Conservation (phyloP, 176 grass and related monocot genomes). For the Oryza rufipogon region DNA sequence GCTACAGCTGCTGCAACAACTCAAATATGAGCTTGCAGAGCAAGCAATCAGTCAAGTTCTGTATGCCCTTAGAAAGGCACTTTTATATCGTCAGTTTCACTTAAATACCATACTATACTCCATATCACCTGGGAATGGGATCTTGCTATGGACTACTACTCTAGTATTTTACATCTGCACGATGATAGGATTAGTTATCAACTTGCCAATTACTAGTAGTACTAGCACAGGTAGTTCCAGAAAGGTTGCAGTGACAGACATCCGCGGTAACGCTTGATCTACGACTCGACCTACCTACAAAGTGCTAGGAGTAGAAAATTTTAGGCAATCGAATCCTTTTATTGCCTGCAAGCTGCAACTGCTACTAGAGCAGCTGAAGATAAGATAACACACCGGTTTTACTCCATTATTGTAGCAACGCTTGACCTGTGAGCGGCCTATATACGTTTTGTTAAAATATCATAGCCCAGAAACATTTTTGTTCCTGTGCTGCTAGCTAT, state of each 20-base stretch:
- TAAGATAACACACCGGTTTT: neutral
- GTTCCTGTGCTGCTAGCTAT: neutral
- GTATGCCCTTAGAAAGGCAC: neutral
- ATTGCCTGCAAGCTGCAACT: neutral
- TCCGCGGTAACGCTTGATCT: slow-evolving; percentile 14
- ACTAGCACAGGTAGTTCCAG: neutral
- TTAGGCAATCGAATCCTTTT: neutral
- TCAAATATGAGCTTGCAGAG: neutral
- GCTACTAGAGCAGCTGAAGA: neutral
- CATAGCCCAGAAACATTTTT: neutral
- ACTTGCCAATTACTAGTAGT: too few species aligned
- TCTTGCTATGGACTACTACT: too few species aligned
- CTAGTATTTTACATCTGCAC: neutral
- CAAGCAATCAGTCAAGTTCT: neutral
- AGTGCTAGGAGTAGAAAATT: neutral
- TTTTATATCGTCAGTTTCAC: neutral
- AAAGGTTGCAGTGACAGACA: slow-evolving; percentile 24
- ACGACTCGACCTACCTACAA: neutral
- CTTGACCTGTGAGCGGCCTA: neutral
- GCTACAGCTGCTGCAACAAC: slow-evolving; percentile 6
- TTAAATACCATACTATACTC: neutral
- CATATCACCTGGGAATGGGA: neutral
- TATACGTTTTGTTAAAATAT: neutral
- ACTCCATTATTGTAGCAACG: neutral
- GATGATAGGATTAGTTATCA: neutral